These are phyloP conservation scores for Didymella exigua DNA, from an alignment of 2,329 filamentous ascomycete species.

Conservation along the genomic window DNA sequence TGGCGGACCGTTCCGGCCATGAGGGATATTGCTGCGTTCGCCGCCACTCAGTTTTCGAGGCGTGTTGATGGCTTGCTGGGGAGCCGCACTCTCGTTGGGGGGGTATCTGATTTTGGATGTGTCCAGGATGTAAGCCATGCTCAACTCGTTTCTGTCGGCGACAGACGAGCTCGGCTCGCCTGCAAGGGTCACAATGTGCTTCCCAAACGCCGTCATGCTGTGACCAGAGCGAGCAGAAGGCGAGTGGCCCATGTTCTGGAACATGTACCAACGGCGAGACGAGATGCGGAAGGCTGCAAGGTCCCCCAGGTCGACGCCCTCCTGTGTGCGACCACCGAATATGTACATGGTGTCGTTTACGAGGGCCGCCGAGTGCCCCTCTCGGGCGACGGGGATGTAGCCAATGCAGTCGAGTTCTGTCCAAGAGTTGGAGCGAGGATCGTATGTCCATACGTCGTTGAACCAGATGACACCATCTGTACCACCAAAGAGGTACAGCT, in stretches of 20 bases:
- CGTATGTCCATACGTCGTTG: slow-evolving; percentile 98
- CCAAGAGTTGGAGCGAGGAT: slow-evolving; percentile 83
- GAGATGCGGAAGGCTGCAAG: slow-evolving; percentile 83
- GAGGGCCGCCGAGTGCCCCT: slow-evolving; percentile 91
- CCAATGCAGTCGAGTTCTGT: slow-evolving; percentile 92
- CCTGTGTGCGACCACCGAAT: slow-evolving; percentile 93
- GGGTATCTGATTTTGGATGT: slow-evolving; percentile 97
- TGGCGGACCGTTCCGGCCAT: slow-evolving; percentile 40
- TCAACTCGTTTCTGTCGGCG: slow-evolving; percentile 80
- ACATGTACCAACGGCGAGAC: slow-evolving; percentile 95
- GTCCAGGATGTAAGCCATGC: slow-evolving; percentile 88
- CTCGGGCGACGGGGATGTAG: slow-evolving; percentile 90
- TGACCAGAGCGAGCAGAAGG: slow-evolving; percentile 93
- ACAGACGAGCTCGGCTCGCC: slow-evolving; percentile 92
- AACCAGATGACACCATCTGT: slow-evolving; percentile 98
- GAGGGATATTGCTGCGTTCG: slow-evolving; percentile 51
- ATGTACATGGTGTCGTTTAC: slow-evolving; percentile 99
- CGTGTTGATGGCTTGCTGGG: slow-evolving; percentile 35
- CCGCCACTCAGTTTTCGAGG: slow-evolving; percentile 56
- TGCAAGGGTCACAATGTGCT: slow-evolving; percentile 88
- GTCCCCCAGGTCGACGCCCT: slow-evolving; percentile 90
- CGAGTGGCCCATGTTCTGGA: slow-evolving; percentile 98
- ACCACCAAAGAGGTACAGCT: slow-evolving; percentile 94
- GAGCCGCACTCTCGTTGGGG: slow-evolving; percentile 64
- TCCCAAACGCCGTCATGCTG: slow-evolving; percentile 95